phyloP scores from a whole-genome alignment of 1,139 yeast genomes.

The Scheffersomyces quercinus region DNA sequence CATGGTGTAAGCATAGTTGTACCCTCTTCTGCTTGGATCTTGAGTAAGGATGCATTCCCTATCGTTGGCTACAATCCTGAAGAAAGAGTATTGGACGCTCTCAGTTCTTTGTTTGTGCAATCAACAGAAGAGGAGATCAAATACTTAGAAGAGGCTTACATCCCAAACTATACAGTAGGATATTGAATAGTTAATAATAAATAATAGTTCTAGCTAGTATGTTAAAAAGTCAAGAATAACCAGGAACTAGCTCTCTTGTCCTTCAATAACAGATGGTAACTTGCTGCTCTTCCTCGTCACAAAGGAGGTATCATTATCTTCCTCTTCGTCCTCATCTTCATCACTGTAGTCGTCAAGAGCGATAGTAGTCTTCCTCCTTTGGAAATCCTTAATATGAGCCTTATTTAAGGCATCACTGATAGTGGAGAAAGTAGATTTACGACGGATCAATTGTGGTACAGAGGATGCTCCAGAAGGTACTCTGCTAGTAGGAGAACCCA shows the following conservation, averaged over 20 bases:
- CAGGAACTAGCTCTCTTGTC: neutral
- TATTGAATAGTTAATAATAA: neutral
- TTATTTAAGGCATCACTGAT: slow-evolving; percentile 65
- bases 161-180: slow-evolving; percentile 5
- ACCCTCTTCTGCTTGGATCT: slow-evolving; percentile 55
- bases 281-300: neutral
- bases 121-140: slow-evolving; percentile 46
- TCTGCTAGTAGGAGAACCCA: slow-evolving; percentile 11
- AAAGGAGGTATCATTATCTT: slow-evolving; percentile 1
- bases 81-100: slow-evolving; percentile 54
- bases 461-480: slow-evolving; percentile 5
- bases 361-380: slow-evolving; percentile 51
- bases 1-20: slow-evolving; percentile 50
- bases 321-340: slow-evolving; percentile 40
- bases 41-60: slow-evolving; percentile 48
- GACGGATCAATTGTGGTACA: slow-evolving; percentile 18
- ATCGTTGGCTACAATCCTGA: slow-evolving; percentile 55
- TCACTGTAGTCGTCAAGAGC: slow-evolving; percentile 39
- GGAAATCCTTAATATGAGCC: slow-evolving; percentile 91
- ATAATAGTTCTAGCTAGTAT: neutral
- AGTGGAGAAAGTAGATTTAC: slow-evolving; percentile 39
- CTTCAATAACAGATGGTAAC: neutral
- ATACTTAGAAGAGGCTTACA: slow-evolving; percentile 53
- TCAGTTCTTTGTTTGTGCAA: slow-evolving; percentile 41
- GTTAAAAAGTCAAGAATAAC: too few species aligned